Base-by-base conservation (phyloP, 2,329 filamentous ascomycete species). In the Alternaria incomplexa region DNA sequence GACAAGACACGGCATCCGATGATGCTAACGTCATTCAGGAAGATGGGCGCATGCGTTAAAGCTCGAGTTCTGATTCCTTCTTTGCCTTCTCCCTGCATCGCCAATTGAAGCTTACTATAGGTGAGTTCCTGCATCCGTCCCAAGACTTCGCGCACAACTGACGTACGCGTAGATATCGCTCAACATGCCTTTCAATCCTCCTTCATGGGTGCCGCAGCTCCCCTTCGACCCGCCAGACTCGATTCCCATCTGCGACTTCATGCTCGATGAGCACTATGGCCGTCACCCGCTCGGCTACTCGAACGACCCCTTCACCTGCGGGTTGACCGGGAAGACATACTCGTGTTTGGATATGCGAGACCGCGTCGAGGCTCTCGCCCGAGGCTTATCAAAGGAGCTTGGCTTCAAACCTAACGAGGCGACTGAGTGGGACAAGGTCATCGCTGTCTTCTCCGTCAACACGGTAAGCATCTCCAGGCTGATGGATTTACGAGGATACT, bases 371-470 rank as follows among this genome's bases (percentile, higher is more conserved):
- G 84, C 82, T 56, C 84, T 96, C 22, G 86, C 92, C 15, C 86
- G 90, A 61, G 90, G 87, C 22, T 81, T 96, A 32, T 86, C 87
- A 44, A 89, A 91, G 75, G 88, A 92, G 66, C 85, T 96, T 62
- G 89, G 87, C 46, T 93, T 92, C 85, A 79, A 85, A 48, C 88
- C 90, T 8, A 90, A 92, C 68, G 79, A 88, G 60, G 92, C 90
- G 12, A 87, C 88, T 0, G 91, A 94, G 76, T 96, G 90, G 90
- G 92, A 96, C 73, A 93, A 93, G 78, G 91, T 94, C 23, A 83
- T 93, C 51, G 90, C 85, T 5, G 83, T 94, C 26, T 96, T 92
- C 81, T 90, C 90, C n/a, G 80, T 93, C 62, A 96, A 96, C 76
- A 93, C 92, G 28, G 91, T 93, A 80, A 63, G 86, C 76, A 46